Evolutionary conservation across 2,329 filamentous ascomycete species (phyloP), one percentile per base, ranked within the genome.

Genomic region (Amauroascus niger): DNA sequence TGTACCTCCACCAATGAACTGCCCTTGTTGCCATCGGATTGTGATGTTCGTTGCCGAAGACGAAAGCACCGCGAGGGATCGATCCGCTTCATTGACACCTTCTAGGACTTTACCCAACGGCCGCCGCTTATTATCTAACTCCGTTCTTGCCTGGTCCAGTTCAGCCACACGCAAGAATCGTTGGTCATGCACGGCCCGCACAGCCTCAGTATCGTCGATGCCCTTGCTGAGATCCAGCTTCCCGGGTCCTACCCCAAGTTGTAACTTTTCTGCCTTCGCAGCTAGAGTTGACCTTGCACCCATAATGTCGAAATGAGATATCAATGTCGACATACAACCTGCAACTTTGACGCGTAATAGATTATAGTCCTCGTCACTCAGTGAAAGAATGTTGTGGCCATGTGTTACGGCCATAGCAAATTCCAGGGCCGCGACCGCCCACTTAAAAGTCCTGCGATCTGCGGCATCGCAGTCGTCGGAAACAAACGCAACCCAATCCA

Each of bases 281-380:
- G 93, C 93, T 58, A 96, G 78, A 40, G 85, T 96, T 6, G 90
- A 95, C 63, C 91, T 83, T 24, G 93, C 93, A 22, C 93, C 93
- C 86, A 98, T 95, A 70, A 98, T 97, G 69, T 98, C 93, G 64
- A 98, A 98, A 70, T 98, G 93, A 8, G 90, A 96, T 61, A 98
- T 97, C 47, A 98, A 77, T 22, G 98, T 79, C 18, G 88, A 90
- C 93, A 98, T 98, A 69, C 93, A 98, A 0, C 91, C 91, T 7
- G 89, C 89, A 4, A 98, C 93, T 69, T 96, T 97, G 55, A 82
- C 78, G 43, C 91, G 81, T 58, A 98, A 75, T 58, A 79, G 83
- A 5, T 83, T 80, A 67, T 95, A 98, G 65, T 98, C 91, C 39
- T 86, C 81, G 55, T 95, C 88, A 39, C 85, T 88, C 56, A 98